Conservation (phyloP, 768 basidiomycete species). For the Lanmaoa rubissima region DNA sequence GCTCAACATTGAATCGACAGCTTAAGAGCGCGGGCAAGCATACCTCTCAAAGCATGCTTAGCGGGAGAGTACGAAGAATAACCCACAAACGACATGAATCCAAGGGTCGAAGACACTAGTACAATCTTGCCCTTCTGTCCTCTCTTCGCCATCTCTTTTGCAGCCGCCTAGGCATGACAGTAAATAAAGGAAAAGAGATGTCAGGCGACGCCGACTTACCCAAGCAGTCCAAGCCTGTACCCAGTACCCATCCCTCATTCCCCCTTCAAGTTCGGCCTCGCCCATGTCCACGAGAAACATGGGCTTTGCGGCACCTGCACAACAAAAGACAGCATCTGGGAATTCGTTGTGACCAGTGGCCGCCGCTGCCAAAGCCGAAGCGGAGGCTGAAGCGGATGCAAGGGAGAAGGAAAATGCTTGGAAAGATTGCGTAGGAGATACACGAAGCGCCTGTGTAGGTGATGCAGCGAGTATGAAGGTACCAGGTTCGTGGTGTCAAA, state of each 20-base stretch:
- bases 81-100: slow-evolving; percentile 73
- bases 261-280: slow-evolving; percentile 53
- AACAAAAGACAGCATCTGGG: slow-evolving; percentile 78
- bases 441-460: slow-evolving; percentile 45
- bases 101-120: slow-evolving; percentile 72
- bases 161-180: slow-evolving; percentile 49
- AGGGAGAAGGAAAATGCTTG: slow-evolving; percentile 67
- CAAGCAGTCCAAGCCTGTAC: slow-evolving; percentile 52
- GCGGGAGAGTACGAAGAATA: slow-evolving; percentile 79
- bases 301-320: slow-evolving; percentile 73
- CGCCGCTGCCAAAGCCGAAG: slow-evolving; percentile 61
- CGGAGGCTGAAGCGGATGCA: slow-evolving; percentile 48
- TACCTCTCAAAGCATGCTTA: slow-evolving; percentile 85
- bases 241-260: slow-evolving; percentile 33
- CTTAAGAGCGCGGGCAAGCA: background rate
- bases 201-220: slow-evolving; percentile 17
- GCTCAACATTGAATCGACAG: background rate
- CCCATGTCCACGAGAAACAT: slow-evolving; percentile 72
- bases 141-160: slow-evolving; percentile 61
- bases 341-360: slow-evolving; percentile 52
- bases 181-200: background rate
- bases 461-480: background rate
- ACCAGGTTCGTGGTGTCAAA: background rate
- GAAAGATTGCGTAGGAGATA: slow-evolving; percentile 58
- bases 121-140: slow-evolving; percentile 65